Conservation (phyloP, 352 stramenopile genomes). For the Phytopythium vexans region DNA sequence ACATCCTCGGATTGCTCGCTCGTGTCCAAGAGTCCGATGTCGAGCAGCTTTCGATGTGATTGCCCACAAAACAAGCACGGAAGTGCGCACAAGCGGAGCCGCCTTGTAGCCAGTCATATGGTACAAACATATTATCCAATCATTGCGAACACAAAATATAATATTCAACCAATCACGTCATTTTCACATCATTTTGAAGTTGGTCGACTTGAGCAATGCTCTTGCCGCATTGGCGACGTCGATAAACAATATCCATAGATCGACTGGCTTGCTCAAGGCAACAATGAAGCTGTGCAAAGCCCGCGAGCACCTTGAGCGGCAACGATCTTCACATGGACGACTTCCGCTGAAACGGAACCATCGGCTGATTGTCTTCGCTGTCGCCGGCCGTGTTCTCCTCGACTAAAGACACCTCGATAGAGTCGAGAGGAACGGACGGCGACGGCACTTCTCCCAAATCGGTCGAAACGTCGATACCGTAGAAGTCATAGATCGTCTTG, state of each 20-base stretch:
- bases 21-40: background rate
- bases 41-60: too few relatives aligned
- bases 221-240: background rate
- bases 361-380: background rate
- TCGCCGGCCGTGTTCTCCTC: background rate
- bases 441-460: constrained; percentile 15
- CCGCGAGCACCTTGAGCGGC: background rate
- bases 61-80: too few relatives aligned
- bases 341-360: constrained; percentile 3
- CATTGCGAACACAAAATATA: too few relatives aligned
- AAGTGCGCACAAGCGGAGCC: too few relatives aligned
- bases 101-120: too few relatives aligned
- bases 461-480: constrained; percentile 39
- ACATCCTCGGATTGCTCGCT: background rate
- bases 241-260: too few relatives aligned
- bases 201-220: too few relatives aligned
- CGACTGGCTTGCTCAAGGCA: background rate
- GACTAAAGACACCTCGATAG: constrained; percentile 6
- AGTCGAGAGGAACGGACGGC: constrained; percentile 9
- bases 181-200: too few relatives aligned
- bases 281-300: background rate
- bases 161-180: too few relatives aligned
- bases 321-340: constrained; percentile 2
- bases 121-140: too few relatives aligned
- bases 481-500: constrained; percentile 47